Evolutionary conservation across 164 flowering plant genomes (phyloP).

Genomic region (Amborella trichopoda): DNA sequence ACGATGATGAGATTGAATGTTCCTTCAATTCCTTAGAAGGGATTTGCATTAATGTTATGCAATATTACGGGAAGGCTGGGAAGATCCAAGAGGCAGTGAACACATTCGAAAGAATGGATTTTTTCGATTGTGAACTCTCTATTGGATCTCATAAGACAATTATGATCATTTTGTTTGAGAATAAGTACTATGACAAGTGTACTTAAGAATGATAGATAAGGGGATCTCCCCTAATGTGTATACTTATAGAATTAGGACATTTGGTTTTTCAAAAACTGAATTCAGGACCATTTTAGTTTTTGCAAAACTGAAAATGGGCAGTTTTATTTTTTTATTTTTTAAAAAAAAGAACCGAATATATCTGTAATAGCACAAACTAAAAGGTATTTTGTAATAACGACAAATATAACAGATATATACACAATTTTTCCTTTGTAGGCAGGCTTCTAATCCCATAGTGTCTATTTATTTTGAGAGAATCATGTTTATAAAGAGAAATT

Average conservation of each 20-base stretch:
- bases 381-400: no score
- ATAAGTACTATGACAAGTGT: constrained; percentile 50
- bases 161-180: constrained; percentile 76
- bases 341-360: no score
- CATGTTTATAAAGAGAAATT: no score
- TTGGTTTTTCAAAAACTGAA: no score
- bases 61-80: constrained; percentile 55
- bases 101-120: constrained; percentile 87
- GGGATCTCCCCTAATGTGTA: constrained; percentile 70
- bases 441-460: no score
- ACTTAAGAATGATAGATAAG: constrained; percentile 63
- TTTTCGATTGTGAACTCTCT: constrained; percentile 55
- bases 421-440: no score
- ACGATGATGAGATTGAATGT: constrained; percentile 51
- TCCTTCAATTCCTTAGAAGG: constrained; percentile 48
- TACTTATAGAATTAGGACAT: constrained; percentile 68
- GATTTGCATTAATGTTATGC: constrained; percentile 62
- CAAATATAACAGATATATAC: no score
- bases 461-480: no score
- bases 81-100: constrained; percentile 73
- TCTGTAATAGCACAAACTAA: no score
- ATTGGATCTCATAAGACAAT: constrained; percentile 60
- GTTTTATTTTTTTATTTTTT: no score
- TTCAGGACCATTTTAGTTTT: no score
- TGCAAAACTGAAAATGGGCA: no score